Base-by-base conservation (phyloP, 192 early-diverging fungal genomes). In the Lobulomyces angularis region DNA sequence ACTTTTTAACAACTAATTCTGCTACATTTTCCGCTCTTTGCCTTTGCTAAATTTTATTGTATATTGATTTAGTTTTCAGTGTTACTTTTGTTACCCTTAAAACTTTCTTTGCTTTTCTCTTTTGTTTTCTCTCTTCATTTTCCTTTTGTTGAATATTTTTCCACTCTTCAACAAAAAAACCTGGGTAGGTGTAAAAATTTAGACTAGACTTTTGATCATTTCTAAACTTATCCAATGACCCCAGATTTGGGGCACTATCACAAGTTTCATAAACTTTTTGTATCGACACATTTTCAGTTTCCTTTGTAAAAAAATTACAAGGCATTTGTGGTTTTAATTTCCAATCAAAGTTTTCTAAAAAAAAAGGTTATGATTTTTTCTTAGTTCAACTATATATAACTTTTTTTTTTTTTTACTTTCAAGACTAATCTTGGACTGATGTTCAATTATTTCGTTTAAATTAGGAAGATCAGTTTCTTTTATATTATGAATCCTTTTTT, bases 161-260 rank as follows among this genome's bases (percentile, higher is more conserved):
- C 67, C 70, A 71, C 45, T 71, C 53, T 30, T 71, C 56, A 6
- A 51, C 47, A 45, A 71, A 71, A 45, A 58, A 62, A 32, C 64
- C 53, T 8, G 67, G 70, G 37, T 71, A 58, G 19, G 70, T 64
- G 45, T 53, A 67, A 3, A 64, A 37, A 50, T 70, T 31, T 8
- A 56, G 54, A 23, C 50, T 55, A 3, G 33, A 33, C 23, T 47
- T 33, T 2, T 63, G 59, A 33, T 70, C 67, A 14, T 24, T 58
- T 20, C 64, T 35, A 26, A 60, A 70, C 17, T 29, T 20, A 43
- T 70, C 64, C 30, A 70, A 46, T 4, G 41, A 21, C n/a, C 35
- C 18, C 24, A 70, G 45, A 12, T 53, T 26, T 16, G 67, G 67
- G 0, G 56, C n/a, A 4, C 20, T 39, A 1, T 32, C 17, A 41